These are phyloP conservation scores for Lepidium africanum DNA, from an alignment of 345 rosid genomes.

Conservation along the genomic window DNA sequence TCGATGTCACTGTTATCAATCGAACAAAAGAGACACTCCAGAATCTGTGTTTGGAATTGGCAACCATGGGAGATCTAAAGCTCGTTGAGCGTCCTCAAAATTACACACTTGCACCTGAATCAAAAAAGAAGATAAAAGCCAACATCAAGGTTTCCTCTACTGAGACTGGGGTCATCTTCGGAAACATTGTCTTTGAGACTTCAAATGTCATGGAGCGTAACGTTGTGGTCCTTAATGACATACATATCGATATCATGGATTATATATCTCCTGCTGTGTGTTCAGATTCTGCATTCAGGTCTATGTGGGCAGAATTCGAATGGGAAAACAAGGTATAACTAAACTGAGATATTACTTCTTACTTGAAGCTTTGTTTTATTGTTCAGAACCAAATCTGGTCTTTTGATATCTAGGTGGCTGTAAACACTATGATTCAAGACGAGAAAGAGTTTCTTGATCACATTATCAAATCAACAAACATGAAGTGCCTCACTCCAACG, in stretches of 20 bases:
- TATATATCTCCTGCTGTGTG: slow-evolving; percentile 91
- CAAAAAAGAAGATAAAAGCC: slow-evolving; percentile 89
- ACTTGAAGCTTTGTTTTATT: neutral
- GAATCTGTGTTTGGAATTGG: slow-evolving; percentile 85
- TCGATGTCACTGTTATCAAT: slow-evolving; percentile 81
- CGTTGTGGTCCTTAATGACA: slow-evolving; percentile 88
- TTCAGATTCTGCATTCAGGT: slow-evolving; percentile 71
- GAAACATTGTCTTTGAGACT: slow-evolving; percentile 86
- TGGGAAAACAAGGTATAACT: slow-evolving; percentile 93
- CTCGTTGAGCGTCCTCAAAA: slow-evolving; percentile 96
- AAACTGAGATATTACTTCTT: neutral
- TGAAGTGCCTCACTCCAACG: slow-evolving; percentile 32
- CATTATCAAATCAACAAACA: slow-evolving; percentile 29
- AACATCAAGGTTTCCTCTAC: slow-evolving; percentile 97
- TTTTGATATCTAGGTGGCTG: slow-evolving; percentile 21
- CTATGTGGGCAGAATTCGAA: slow-evolving; percentile 99
- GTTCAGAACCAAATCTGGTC: neutral
- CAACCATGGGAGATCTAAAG: slow-evolving; percentile 99
- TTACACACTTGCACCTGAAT: slow-evolving; percentile 86
- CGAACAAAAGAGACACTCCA: slow-evolving; percentile 90
- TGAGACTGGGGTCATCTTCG: slow-evolving; percentile 91
- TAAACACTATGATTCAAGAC: slow-evolving; percentile 23
- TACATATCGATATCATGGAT: slow-evolving; percentile 95
- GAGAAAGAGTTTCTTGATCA: slow-evolving; percentile 29
- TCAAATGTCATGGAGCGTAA: slow-evolving; percentile 84